Percentiles rank a stretch among this genome's conserved stretches.
phyloP scores from a whole-genome alignment of 2,329 filamentous ascomycete species.

The Claviceps pusilla region DNA sequence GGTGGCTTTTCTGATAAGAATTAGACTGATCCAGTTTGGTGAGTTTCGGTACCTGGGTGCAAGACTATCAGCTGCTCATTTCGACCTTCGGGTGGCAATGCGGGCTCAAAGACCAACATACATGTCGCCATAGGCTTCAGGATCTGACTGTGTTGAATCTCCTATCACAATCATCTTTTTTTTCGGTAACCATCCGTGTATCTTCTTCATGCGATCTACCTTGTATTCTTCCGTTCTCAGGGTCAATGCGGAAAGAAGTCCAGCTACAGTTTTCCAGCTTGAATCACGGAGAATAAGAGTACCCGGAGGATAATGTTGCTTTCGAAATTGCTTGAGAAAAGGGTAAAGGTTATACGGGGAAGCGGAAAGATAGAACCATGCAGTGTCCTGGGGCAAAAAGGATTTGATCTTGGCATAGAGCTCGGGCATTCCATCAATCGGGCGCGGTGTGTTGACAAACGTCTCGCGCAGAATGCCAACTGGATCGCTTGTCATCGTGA shows the following conservation, averaged over 20 bases:
- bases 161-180: constrained; percentile 73
- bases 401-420: constrained; percentile 55
- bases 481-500: constrained; percentile 68
- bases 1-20: constrained; percentile 72
- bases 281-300: constrained; percentile 74
- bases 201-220: constrained; percentile 59
- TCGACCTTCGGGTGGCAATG: background rate
- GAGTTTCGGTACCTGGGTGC: constrained; percentile 40
- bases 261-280: constrained; percentile 71
- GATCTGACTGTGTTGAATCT: constrained; percentile 82
- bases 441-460: constrained; percentile 59
- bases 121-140: constrained; percentile 75
- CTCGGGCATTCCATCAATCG: constrained; percentile 69
- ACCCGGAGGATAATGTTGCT: constrained; percentile 56
- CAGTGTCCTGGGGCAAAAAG: constrained; percentile 39
- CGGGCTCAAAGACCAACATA: constrained; percentile 26
- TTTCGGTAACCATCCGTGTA: constrained; percentile 64
- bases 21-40: constrained; percentile 64
- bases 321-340: constrained; percentile 63
- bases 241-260: constrained; percentile 65
- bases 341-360: constrained; percentile 91
- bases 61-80: constrained; percentile 4
- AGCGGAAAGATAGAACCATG: constrained; percentile 87
- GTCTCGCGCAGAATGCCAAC: constrained; percentile 71
- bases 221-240: constrained; percentile 78